phyloP scores from a whole-genome alignment of 202 grass and related monocot species.

The Schoenoplectus tabernaemontani region DNA sequence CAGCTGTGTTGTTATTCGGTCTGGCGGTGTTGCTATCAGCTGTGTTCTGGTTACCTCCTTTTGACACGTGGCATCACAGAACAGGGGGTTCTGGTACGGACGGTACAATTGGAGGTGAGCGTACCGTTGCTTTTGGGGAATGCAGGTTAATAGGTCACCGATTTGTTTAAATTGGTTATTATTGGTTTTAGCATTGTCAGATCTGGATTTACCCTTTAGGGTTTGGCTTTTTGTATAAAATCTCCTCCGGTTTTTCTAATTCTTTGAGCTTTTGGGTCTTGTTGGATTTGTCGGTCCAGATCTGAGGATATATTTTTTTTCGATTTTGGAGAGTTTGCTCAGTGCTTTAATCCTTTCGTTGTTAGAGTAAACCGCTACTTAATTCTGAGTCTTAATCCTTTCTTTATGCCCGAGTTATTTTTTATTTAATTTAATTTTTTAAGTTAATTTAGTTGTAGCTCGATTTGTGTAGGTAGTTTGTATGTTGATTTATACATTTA shows the following conservation, averaged over 20 bases:
- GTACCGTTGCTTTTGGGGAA: constrained; percentile 4
- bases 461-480: neutral
- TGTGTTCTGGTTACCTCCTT: constrained; percentile 82
- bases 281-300: constrained; percentile 23
- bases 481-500: neutral
- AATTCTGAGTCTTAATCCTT: neutral
- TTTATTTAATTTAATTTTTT: neutral
- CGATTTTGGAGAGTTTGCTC: neutral
- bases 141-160: neutral
- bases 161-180: constrained; percentile 19
- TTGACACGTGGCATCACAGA: constrained; percentile 29
- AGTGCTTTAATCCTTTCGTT: neutral
- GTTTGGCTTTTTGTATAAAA: neutral
- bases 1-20: constrained; percentile 59
- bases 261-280: neutral
- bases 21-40: constrained; percentile 69
- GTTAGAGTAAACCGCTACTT: neutral
- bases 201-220: constrained; percentile 6
- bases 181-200: constrained; percentile 2
- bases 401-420: neutral
- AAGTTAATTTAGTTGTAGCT: neutral
- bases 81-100: constrained; percentile 26
- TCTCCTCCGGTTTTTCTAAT: neutral
- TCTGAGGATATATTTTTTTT: constrained; percentile 37
- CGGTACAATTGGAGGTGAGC: constrained; percentile 41